Percentiles rank a stretch among this genome's conserved stretches.
phyloP scores from a whole-genome alignment of 2,329 filamentous ascomycete genomes.

The Microdochium trichocladiopsis region DNA sequence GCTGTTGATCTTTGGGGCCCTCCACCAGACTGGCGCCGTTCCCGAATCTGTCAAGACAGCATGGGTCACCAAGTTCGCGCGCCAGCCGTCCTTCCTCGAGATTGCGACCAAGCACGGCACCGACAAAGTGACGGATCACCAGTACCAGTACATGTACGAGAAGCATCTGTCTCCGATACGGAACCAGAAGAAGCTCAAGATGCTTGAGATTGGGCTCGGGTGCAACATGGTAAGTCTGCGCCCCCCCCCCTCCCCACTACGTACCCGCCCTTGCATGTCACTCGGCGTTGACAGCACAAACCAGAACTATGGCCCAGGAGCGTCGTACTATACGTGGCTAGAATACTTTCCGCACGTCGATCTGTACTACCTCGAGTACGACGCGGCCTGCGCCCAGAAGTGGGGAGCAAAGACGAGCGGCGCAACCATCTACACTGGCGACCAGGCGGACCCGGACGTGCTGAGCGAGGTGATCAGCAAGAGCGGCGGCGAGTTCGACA shows the following conservation, averaged over 20 bases:
- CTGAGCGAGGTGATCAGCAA: constrained; percentile 24
- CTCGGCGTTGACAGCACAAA: not conserved
- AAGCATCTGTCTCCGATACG: constrained; percentile 25
- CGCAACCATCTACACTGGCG: constrained; percentile 29
- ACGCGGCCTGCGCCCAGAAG: constrained; percentile 25
- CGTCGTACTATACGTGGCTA: constrained; percentile 31
- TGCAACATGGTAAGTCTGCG: constrained; percentile 25
- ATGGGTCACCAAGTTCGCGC: constrained; percentile 1
- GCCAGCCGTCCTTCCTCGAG: constrained; percentile 17
- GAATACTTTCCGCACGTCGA: constrained; percentile 30
- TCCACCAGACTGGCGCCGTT: not conserved
- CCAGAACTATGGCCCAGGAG: constrained; percentile 24
- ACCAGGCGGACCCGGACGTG: constrained; percentile 28
- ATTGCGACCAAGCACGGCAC: constrained; percentile 27
- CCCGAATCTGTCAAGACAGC: not conserved
- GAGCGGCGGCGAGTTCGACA: constrained; percentile 26
- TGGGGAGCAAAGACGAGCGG: constrained; percentile 24
- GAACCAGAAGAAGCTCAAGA: constrained; percentile 23
- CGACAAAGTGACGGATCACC: constrained; percentile 29
- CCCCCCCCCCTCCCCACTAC: constrained; percentile 6
- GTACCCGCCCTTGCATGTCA: not conserved
- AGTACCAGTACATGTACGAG: constrained; percentile 32
- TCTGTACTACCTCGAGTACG: constrained; percentile 32
- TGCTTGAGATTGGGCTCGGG: constrained; percentile 33
- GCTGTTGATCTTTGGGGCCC: not conserved